These are phyloP conservation scores for Pachyrhizus erosus DNA, from an alignment of 306 rosid genomes.

Conservation along the genomic window DNA sequence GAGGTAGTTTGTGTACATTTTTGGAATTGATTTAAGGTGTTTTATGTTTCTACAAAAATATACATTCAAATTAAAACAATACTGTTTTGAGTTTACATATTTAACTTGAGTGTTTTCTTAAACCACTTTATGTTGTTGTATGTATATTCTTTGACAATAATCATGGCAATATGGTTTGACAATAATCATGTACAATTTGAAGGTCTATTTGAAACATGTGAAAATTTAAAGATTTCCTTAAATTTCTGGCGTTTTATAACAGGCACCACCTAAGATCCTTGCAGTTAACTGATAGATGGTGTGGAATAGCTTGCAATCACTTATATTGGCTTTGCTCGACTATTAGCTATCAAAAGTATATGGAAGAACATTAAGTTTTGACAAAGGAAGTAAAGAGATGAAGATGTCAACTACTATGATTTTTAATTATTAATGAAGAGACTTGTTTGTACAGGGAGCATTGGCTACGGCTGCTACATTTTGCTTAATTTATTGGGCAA, in stretches of 20 bases:
- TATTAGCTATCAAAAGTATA: not conserved
- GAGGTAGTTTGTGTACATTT: too few relatives aligned
- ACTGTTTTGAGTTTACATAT: not conserved
- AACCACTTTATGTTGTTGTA: too few relatives aligned
- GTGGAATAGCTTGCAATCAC: not conserved
- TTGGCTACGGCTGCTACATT: slow-evolving; percentile 67
- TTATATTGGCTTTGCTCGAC: not conserved
- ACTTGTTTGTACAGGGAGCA: slow-evolving; percentile 54
- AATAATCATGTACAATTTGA: not conserved
- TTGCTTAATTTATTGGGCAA: slow-evolving; percentile 64
- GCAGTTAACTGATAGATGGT: not conserved
- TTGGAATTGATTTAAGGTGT: not conserved
- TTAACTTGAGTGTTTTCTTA: not conserved
- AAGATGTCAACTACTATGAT: not conserved
- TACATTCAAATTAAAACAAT: not conserved
- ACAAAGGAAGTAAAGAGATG: not conserved
- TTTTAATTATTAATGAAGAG: not conserved
- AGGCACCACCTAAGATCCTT: not conserved
- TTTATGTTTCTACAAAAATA: not conserved
- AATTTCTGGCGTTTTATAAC: not conserved
- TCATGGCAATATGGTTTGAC: not conserved
- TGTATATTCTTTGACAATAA: not conserved
- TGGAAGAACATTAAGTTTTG: not conserved
- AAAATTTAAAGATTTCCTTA: not conserved
- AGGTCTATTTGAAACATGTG: not conserved